Evolutionary conservation across 345 rosid species (phyloP).

Genomic region (Citrus trifoliata): DNA sequence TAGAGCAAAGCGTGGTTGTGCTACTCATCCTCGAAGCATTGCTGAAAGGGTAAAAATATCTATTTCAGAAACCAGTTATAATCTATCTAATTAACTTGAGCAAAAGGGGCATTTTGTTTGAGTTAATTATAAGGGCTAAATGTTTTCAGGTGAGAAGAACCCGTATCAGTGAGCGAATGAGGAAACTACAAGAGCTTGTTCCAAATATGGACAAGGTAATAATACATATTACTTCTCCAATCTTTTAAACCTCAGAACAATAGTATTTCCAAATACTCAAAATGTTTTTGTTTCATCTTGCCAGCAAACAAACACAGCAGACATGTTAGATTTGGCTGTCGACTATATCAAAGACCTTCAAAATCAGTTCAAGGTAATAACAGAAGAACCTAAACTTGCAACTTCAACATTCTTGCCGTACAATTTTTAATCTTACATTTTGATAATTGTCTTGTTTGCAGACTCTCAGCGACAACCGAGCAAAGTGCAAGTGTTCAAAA

Average conservation of each 20-base stretch:
- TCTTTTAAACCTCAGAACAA: background rate
- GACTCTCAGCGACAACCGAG: slow-evolving; percentile 53
- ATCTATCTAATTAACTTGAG: background rate
- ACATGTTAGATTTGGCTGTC: slow-evolving; percentile 96
- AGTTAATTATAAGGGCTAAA: background rate
- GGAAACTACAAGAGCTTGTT: slow-evolving; percentile 92
- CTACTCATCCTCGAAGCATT: slow-evolving; percentile 98
- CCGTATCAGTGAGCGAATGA: slow-evolving; percentile 92
- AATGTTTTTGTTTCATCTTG: slow-evolving; percentile 11
- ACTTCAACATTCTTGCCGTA: background rate
- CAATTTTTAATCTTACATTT: background rate
- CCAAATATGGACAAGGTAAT: slow-evolving; percentile 97
- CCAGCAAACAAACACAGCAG: slow-evolving; percentile 96
- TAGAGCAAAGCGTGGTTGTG: slow-evolving; percentile 98
- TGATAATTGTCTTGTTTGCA: slow-evolving; percentile 20
- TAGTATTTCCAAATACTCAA: background rate
- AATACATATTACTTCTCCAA: background rate
- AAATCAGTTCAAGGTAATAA: slow-evolving; percentile 65
- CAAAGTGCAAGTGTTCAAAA: slow-evolving; percentile 60
- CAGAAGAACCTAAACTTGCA: background rate
- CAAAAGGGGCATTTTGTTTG: background rate
- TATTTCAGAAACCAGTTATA: background rate
- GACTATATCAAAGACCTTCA: slow-evolving; percentile 96
- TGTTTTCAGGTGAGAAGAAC: slow-evolving; percentile 84
- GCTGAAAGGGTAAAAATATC: slow-evolving; percentile 75